Evolutionary conservation across 2,329 filamentous ascomycete genomes (phyloP), one percentile per base, ranked within the genome.

Genomic region (Moelleriella libera): DNA sequence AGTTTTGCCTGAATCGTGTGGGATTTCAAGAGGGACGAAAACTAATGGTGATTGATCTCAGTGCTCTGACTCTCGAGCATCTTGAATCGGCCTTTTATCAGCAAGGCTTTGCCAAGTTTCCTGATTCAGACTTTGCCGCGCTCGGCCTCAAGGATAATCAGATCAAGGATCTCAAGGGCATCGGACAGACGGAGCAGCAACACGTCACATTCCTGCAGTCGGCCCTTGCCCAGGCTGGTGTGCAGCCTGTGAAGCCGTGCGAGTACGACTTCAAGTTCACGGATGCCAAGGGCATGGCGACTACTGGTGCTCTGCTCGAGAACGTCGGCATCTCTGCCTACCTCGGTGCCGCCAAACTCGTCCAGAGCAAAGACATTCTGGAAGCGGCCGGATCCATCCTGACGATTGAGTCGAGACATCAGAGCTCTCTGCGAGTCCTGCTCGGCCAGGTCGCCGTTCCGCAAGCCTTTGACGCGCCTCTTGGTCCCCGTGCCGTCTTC

Each of bases 31-130:
- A 37, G 34, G 12, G 12, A 37, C 3, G 34, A 37, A 37, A 37
- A 37, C 34, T 9, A 37, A 37, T 9, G 34, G 12, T 37, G 12
- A 37, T 12, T 37, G 34, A 37, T 9, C 34, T 37, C 34, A 63
- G 60, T 59, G 83, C 83, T 52, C 68, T 86, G 48, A 86, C 83
- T 5, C 71, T 86, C 43, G 84, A 88, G 65, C 80, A 83, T 65
- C 80, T 88, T 57, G 84, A 88, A 67, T 72, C 79, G 29, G 70
- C 73, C 48, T 88, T 86, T 65, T 88, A 88, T 71, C 71, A 76
- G 55, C 72, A 83, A 59, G 83, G 82, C 39, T 84, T 88, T 59
- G 70, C 71, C 52, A 74, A 78, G 62, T 85, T 87, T 66, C 70
- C 76, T 30, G 71, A 75, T 41, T 62, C 71, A 31, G 77, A 85